Conservation (phyloP, 805 yeast genomes). For the Lipomyces oligophaga region DNA sequence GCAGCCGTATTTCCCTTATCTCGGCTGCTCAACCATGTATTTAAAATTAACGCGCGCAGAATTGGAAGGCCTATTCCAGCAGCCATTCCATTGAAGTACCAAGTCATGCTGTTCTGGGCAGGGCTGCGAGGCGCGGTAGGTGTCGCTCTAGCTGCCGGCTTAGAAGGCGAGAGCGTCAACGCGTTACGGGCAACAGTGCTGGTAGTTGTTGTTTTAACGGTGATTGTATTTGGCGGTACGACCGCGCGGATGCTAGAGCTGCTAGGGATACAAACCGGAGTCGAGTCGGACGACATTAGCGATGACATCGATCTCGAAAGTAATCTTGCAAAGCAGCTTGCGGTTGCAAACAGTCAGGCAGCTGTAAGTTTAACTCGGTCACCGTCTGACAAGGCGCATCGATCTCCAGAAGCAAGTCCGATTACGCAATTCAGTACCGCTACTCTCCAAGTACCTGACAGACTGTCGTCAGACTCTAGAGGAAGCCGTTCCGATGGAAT, state of each 20-base stretch:
- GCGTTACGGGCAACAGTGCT: constrained; percentile 88
- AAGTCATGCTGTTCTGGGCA: constrained; percentile 99
- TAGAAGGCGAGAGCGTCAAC: constrained; percentile 89
- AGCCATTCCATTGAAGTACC: constrained; percentile 92
- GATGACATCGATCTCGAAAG: constrained; percentile 14
- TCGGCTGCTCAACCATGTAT: constrained; percentile 72
- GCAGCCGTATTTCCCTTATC: constrained; percentile 95
- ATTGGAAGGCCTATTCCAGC: constrained; percentile 49
- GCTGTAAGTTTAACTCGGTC: not conserved
- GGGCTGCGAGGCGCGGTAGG: constrained; percentile 99
- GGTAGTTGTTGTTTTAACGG: constrained; percentile 96
- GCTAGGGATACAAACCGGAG: constrained; percentile 87
- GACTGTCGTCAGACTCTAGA: not conserved
- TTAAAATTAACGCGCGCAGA: constrained; percentile 52
- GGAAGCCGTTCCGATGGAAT: not conserved
- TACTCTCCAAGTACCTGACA: not conserved
- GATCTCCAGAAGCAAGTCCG: constrained; percentile 6
- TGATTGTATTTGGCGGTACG: constrained; percentile 95
- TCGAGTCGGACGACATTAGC: constrained; percentile 49
- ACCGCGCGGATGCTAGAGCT: constrained; percentile 98
- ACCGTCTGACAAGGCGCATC: not conserved
- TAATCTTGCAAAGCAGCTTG: not conserved
- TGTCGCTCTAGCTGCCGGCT: constrained; percentile 96
- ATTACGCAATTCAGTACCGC: constrained; percentile 1
- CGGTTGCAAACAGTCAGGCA: not conserved